Percentiles rank a stretch among this genome's conserved stretches.
Conservation (phyloP, 768 basidiomycete genomes). For the Chalciporus sphaerocephalus region DNA sequence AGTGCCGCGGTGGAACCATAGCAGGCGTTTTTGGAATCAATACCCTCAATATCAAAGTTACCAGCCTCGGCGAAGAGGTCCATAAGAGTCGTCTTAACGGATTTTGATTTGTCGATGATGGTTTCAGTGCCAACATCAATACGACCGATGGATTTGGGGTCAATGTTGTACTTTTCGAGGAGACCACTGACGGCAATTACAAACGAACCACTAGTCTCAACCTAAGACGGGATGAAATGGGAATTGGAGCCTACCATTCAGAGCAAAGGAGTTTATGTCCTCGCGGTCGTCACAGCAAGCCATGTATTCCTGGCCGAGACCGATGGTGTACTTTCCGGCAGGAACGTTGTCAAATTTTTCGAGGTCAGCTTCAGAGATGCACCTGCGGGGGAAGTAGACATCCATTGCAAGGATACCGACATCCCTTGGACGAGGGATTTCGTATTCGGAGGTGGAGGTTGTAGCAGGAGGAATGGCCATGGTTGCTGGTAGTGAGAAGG, state of each 20-base stretch:
- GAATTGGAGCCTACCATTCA: constrained; percentile 66
- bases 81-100: constrained; percentile 98
- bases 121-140: constrained; percentile 99
- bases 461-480: constrained; percentile 26
- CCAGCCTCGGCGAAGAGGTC: constrained; percentile 91
- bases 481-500: background rate
- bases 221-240: background rate
- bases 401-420: constrained; percentile 94
- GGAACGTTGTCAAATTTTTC: constrained; percentile 92
- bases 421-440: constrained; percentile 69
- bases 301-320: constrained; percentile 97
- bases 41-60: constrained; percentile 96
- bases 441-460: constrained; percentile 8
- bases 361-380: constrained; percentile 92
- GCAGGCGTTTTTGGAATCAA: constrained; percentile 99
- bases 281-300: constrained; percentile 98
- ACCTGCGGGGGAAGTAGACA: constrained; percentile 93
- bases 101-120: constrained; percentile 99
- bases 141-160: constrained; percentile 94
- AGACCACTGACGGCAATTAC: constrained; percentile 80
- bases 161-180: constrained; percentile 90
- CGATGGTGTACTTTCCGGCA: constrained; percentile 98
- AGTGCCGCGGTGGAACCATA: constrained; percentile 98
- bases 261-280: constrained; percentile 96
- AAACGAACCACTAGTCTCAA: background rate